Base-by-base conservation (phyloP, 2,329 filamentous ascomycete species). In the Aureobasidium sp. region DNA sequence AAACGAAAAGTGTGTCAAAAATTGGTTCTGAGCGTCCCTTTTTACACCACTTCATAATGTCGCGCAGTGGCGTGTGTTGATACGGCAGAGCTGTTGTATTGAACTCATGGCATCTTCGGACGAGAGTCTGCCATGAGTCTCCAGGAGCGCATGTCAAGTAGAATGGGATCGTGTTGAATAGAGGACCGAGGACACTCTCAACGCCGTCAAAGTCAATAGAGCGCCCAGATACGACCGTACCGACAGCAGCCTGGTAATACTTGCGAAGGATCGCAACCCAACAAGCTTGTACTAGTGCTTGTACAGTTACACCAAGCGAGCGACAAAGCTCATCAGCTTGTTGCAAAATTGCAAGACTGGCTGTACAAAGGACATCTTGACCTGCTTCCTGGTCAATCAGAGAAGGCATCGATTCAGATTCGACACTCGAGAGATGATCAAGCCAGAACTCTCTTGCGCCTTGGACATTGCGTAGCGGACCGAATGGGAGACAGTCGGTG, bases 131-230 rank as follows among this genome's bases (percentile, higher is more conserved):
- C 81, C 85, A 89, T 0, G 75, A 80, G 4, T 76, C 71, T 0
- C 67, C 62, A 0, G 66, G 58, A 6, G 68, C 56, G 12, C 78
- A 59, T 5, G 70, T 63, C 29, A 82, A 68, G 52, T 79, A 76
- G 64, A 86, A 89, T 0, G 90, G 89, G 1, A 96, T 72, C 0
- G 90, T 95, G 64, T 96, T 96, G 76, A 96, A 95, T 17, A 96
- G 71, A 0, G 91, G 90, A 0, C 90, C 91, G 37, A 93, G 78
- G 1, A 87, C 79, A 19, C 74, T 64, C 41, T 90, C 85, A 2
- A 83, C 78, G 2, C 74, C 74, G 6, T 84, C 76, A 11, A 89
- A 70, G 38, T 86, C 79, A 4, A 94, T 79, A 0, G 82, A 79
- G 55, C 90, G 79, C 1, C 90, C 91, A 6, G 90, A 93, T 0